These are phyloP conservation scores for Aspergillus leporis DNA, from an alignment of 495 filamentous ascomycete species.

Conservation along the genomic window DNA sequence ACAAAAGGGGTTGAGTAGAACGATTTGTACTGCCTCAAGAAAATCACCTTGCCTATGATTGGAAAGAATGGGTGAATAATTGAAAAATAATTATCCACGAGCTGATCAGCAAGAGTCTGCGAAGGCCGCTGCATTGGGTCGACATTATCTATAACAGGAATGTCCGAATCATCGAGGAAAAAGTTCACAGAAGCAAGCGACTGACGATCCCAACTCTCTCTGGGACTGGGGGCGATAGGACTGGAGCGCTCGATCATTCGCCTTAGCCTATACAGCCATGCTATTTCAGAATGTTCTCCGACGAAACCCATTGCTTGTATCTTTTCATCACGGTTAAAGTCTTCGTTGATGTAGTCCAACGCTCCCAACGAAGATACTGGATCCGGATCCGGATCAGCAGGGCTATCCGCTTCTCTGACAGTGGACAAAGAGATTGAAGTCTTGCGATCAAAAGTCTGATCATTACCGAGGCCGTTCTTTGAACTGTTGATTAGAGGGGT, in stretches of 20 bases:
- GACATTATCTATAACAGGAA: conserved; percentile 42
- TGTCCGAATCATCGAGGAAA: conserved; percentile 55
- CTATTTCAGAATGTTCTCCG: conserved; percentile 62
- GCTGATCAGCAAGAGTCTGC: conserved; percentile 48
- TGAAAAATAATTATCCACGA: conserved; percentile 57
- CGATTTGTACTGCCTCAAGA: conserved; percentile 41
- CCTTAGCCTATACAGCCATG: conserved; percentile 57
- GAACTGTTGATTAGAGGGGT: neutral
- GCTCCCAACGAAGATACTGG: conserved; percentile 49
- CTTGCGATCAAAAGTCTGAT: conserved; percentile 18
- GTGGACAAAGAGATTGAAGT: conserved; percentile 14
- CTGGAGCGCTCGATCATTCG: conserved; percentile 33
- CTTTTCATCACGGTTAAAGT: conserved; percentile 55
- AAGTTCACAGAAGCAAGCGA: conserved; percentile 49
- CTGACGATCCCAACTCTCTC: conserved; percentile 25
- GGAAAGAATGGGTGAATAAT: conserved; percentile 60
- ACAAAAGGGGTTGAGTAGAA: conserved; percentile 37
- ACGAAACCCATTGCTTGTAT: conserved; percentile 57
- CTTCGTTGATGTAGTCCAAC: conserved; percentile 57
- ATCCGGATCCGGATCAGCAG: conserved; percentile 26
- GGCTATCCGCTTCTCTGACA: conserved; percentile 20
- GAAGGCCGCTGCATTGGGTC: conserved; percentile 52
- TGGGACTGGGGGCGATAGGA: conserved; percentile 11
- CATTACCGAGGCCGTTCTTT: conserved; percentile 16
- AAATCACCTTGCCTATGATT: conserved; percentile 53